A percentile compares a stretch with the other conserved stretches of the same genome.
Evolutionary conservation across 1,139 yeast genomes (phyloP).

Genomic region (Debaryomyces sp.): DNA sequence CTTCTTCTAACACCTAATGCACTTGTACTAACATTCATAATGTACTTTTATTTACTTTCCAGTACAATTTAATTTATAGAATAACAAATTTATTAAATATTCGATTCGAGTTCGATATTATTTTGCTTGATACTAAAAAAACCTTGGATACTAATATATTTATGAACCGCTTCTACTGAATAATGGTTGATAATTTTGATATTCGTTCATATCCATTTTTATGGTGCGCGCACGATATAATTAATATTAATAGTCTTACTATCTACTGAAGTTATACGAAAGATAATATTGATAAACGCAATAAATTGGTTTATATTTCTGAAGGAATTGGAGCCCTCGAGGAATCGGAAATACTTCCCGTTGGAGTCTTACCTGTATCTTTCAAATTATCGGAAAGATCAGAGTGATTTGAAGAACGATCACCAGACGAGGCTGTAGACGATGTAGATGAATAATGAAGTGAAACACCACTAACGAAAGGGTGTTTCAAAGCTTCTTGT

Average conservation of each 20-base stretch:
- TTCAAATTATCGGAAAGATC: neutral
- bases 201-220: neutral
- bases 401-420: neutral
- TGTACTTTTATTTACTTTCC: slow-evolving; percentile 1
- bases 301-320: neutral
- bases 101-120: neutral
- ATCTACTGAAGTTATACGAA: neutral
- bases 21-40: slow-evolving; percentile 87
- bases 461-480: slow-evolving; percentile 60
- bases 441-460: neutral
- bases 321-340: slow-evolving; percentile 1
- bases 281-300: neutral
- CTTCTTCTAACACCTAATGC: slow-evolving; percentile 81
- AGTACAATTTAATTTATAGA: neutral
- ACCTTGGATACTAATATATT: neutral
- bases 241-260: neutral
- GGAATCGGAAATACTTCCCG: neutral
- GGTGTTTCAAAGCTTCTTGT: slow-evolving; percentile 91
- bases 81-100: neutral
- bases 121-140: neutral
- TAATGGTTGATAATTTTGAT: neutral
- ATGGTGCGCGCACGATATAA: neutral
- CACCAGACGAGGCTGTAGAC: slow-evolving; percentile 2
- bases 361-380: neutral
- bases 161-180: neutral